Evolutionary conservation across 306 rosid genomes (phyloP), one percentile per base, ranked within the genome.

Genomic region (Clitoria ternatea): DNA sequence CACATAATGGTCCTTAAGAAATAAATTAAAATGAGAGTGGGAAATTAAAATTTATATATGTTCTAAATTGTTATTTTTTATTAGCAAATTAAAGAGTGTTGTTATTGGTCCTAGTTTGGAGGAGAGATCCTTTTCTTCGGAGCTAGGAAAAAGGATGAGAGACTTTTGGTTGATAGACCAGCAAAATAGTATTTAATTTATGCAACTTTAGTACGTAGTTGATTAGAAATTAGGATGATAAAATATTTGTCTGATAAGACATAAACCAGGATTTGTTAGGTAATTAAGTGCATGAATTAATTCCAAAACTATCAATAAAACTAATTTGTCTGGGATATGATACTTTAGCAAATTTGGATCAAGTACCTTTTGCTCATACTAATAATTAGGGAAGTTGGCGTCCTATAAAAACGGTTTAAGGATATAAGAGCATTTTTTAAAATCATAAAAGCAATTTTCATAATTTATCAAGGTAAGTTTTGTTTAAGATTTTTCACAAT

Each of bases 1-100:
- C 88, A 84, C 76, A 36, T 15, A 18, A 24, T 56, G 33, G 74
- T 71, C 67, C 78, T 79, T 40, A 49, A 49, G n/a, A 57, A 47
- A 48, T 57, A 2, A 29, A 29, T 19, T n/a, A 55, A 69, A 44
- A 20, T 15, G 1, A 63, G 7, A 61, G 4, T 7, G 47, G 32
- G 23, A 22, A 40, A n/a, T n/a, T n/a, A n/a, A 61, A n/a, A 4
- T 60, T 59, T 76, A 54, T 43, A 26, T 42, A 70, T 54, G 53
- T n/a, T n/a, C 12, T 54, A 54, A 26, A 29, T 35, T 40, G 56
- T 29, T 71, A 18, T 57, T 35, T 40, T 55, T 29, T 71, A 18
- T 57, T 56, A 32, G 14, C 15, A 40, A 20, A 39, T 3, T 19
- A 27, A 26, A 55, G 42, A n/a, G n/a, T n/a, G n/a, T n/a, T 54